Base-by-base conservation (phyloP, 345 rosid genomes). In the Toxicodendron radicans region DNA sequence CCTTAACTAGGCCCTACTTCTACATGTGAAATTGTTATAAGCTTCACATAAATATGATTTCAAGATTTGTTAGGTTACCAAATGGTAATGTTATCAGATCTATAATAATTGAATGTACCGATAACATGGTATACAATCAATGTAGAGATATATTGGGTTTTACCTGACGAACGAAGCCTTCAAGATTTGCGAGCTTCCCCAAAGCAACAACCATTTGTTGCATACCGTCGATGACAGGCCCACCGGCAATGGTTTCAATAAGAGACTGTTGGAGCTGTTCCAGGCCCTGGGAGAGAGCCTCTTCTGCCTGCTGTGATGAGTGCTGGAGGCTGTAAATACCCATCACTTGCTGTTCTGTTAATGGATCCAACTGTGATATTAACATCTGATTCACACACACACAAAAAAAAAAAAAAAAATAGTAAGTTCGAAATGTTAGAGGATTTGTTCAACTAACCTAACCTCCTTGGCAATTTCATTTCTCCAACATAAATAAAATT, bases 151-250 rank as follows among this genome's bases (percentile, higher is more conserved):
- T n/a, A n/a, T n/a, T n/a, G 17, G 54, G 13, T 24, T 12, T 0
- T 20, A 93, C 99, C 99, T 95, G 99, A 75, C 99, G 95, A 68
- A 95, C 85, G 70, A 95, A 95, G 65, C 97, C 97, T 87, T 95
- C 97, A 21, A 91, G 97, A 71, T 89, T 91, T 74, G 97, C 82
- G 72, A 95, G 90, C 84, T 95, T 95, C 84, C 92, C 91, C 49
- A 95, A 79, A 49, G 99, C 99, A 0, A 89, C 77, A 8, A 83
- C 99, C 99, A 93, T 95, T 66, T 93, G 99, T 73, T 93, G 98
- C 97, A 95, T 89, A 41, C 91, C 95, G 8, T 93, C 98, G 4
- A 84, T 12, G 70, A 74, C 81, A 0, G 87, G 83, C 2, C 88
- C 88, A 4, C 84, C 79, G 0, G 91, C 93, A 9, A 95, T 76